These are phyloP conservation scores for Allomyces macrogynus DNA, from an alignment of 192 early-diverging fungal species.

Conservation along the genomic window DNA sequence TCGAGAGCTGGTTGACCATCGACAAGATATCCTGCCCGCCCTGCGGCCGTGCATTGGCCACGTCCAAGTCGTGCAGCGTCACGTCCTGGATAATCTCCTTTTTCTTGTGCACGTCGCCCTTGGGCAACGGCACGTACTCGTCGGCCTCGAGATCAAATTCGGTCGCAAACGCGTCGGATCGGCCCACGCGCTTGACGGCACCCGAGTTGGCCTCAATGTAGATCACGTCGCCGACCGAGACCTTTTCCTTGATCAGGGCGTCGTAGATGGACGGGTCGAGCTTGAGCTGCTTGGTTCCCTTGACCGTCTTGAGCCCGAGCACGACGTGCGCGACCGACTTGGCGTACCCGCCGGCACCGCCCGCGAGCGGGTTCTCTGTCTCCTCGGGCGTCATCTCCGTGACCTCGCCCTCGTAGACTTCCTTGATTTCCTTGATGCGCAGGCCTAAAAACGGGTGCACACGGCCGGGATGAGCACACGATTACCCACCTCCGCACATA, in stretches of 20 bases:
- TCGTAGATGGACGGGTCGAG: slow-evolving; percentile 96
- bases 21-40: slow-evolving; percentile 96
- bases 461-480: no score
- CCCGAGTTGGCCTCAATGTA: slow-evolving; percentile 96
- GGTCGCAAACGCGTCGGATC: slow-evolving; percentile 94
- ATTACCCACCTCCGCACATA: not conserved
- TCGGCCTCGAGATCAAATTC: slow-evolving; percentile 98
- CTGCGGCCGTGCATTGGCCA: slow-evolving; percentile 87
- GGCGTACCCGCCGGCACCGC: slow-evolving; percentile 61
- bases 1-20: slow-evolving; percentile 95
- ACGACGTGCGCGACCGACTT: slow-evolving; percentile 92
- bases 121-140: slow-evolving; percentile 90
- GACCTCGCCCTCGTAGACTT: slow-evolving; percentile 98
- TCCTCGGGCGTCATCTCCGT: slow-evolving; percentile 93
- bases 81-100: slow-evolving; percentile 98
- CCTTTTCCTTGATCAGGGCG: slow-evolving; percentile 90
- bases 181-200: slow-evolving; percentile 92
- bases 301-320: slow-evolving; percentile 92
- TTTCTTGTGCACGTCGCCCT: slow-evolving; percentile 98
- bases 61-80: slow-evolving; percentile 91
- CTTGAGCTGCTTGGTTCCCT: slow-evolving; percentile 94
- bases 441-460: no score
- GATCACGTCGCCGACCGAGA: slow-evolving; percentile 88
- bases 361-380: slow-evolving; percentile 73
- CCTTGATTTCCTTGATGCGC: slow-evolving; percentile 94